Evolutionary conservation across 2,329 filamentous ascomycete species (phyloP).

Genomic region (Diplocarpon mali): DNA sequence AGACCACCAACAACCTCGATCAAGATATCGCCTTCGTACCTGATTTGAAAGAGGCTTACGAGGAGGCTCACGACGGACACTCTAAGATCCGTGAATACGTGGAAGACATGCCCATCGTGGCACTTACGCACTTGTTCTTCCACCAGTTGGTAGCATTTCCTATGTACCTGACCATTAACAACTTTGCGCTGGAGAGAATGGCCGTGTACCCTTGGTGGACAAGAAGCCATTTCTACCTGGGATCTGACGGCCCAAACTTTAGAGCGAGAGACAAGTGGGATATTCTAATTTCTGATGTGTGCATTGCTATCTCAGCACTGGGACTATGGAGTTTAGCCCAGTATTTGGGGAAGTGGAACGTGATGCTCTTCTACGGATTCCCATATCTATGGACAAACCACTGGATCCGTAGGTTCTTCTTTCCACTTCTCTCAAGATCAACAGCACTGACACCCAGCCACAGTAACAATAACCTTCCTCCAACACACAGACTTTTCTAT

Average conservation of each 20-base stretch:
- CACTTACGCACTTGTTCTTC: conserved; percentile 40
- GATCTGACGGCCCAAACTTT: conserved; percentile 49
- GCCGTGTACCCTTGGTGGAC: conserved; percentile 17
- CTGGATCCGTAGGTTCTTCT: conserved; percentile 44
- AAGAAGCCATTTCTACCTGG: conserved; percentile 38
- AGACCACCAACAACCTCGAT: conserved; percentile 54
- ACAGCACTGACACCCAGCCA: conserved; percentile 16
- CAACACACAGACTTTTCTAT: conserved; percentile 54
- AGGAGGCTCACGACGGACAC: conserved; percentile 9
- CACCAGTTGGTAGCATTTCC: conserved; percentile 57
- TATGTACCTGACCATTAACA: conserved; percentile 49
- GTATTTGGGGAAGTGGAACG: conserved; percentile 40
- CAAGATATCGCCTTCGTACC: conserved; percentile 57
- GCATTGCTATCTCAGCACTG: conserved; percentile 38
- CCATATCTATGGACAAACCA: conserved; percentile 61
- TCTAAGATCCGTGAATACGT: conserved; percentile 32
- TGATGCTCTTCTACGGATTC: conserved; percentile 50
- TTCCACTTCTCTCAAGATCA: neutral
- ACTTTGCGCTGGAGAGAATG: conserved; percentile 19
- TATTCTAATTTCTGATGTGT: conserved; percentile 49
- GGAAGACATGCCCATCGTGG: conserved; percentile 50
- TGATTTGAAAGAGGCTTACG: conserved; percentile 28
- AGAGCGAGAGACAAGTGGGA: conserved; percentile 41
- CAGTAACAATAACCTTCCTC: conserved; percentile 64
- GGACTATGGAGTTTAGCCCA: conserved; percentile 28